Evolutionary conservation across 352 stramenopile genomes (phyloP).

Genomic region (Peronospora farinosa): DNA sequence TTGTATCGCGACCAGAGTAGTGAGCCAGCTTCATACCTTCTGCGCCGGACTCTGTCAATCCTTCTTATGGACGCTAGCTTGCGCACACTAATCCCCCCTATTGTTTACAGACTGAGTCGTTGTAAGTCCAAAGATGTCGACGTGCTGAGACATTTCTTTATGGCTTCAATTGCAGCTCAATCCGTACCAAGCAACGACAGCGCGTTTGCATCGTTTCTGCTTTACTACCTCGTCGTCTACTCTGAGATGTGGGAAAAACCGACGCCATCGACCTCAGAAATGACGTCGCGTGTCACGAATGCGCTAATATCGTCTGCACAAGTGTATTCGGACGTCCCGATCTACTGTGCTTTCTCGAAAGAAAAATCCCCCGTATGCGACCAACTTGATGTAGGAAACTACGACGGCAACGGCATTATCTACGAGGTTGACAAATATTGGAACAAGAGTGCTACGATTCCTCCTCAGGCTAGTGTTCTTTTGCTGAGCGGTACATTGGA

Average conservation of each 20-base stretch:
- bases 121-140: conserved; percentile 28
- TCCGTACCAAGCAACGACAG: conserved; percentile 20
- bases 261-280: conserved; percentile 6
- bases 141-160: conserved; percentile 27
- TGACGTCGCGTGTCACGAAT: conserved; percentile 26
- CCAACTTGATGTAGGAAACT: conserved; percentile 17
- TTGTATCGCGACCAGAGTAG: conserved; percentile 1
- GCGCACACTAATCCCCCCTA: conserved; percentile 31
- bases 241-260: conserved; percentile 54
- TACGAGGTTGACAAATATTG: conserved; percentile 55
- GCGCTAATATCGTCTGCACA: conserved; percentile 7
- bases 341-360: conserved; percentile 55
- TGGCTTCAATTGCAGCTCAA: not conserved
- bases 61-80: conserved; percentile 22
- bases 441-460: conserved; percentile 44
- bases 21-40: conserved; percentile 20
- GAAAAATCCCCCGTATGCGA: no score
- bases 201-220: conserved; percentile 22
- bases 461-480: conserved; percentile 34
- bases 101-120: conserved; percentile 36
- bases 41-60: conserved; percentile 24
- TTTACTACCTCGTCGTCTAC: conserved; percentile 45
- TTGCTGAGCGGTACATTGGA: conserved; percentile 48
- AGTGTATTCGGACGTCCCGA: conserved; percentile 17
- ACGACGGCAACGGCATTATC: conserved; percentile 25